Percentiles rank a stretch among this genome's conserved stretches.
Conservation (phyloP, 495 filamentous ascomycete genomes). For the Cairneyella variabilis region DNA sequence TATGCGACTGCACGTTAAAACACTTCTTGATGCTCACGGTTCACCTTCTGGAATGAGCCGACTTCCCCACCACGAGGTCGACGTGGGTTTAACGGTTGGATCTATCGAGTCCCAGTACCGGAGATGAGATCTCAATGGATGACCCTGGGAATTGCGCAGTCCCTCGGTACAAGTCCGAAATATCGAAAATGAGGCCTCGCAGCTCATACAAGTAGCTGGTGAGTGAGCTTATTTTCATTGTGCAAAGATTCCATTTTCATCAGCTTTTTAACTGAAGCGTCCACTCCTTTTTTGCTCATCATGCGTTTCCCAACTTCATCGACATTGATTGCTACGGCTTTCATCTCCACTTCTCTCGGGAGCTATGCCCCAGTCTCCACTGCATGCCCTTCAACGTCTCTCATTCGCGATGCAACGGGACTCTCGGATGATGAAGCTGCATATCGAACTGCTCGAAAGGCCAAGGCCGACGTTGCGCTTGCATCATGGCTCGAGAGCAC, state of each 20-base stretch:
- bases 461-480: conserved; percentile 29
- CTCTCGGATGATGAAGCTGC: conserved; percentile 9
- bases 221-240: background rate
- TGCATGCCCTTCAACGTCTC: conserved; percentile 5
- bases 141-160: too few relatives aligned
- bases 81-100: too few relatives aligned
- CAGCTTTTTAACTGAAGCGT: background rate
- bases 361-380: conserved; percentile 10
- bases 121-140: background rate
- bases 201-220: background rate
- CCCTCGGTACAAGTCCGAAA: too few relatives aligned
- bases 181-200: background rate
- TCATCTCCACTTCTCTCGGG: background rate
- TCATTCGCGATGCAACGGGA: conserved; percentile 6
- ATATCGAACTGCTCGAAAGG: conserved; percentile 30
- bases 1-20: too few relatives aligned
- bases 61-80: too few relatives aligned
- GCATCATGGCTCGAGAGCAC: conserved; percentile 32
- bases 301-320: conserved; percentile 6
- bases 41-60: too few relatives aligned
- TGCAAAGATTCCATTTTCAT: too few relatives aligned
- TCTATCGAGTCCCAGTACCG: background rate
- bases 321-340: background rate
- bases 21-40: too few relatives aligned
- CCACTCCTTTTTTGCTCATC: background rate